Evolutionary conservation across 2,329 filamentous ascomycete species (phyloP).

Genomic region (Monilinia fructicola): DNA sequence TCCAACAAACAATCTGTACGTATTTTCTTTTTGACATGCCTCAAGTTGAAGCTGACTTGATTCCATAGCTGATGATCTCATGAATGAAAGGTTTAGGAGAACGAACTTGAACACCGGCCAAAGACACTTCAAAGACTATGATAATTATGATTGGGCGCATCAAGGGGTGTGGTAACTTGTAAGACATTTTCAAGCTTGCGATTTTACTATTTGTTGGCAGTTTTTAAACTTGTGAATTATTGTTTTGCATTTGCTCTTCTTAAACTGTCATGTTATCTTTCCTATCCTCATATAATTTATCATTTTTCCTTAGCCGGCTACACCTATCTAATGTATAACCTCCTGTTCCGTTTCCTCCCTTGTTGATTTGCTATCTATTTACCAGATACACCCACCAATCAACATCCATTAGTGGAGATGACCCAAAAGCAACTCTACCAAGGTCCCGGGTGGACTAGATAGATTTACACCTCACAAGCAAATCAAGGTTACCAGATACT

Average conservation of each 20-base stretch:
- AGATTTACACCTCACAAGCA: no score
- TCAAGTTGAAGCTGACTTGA: no score
- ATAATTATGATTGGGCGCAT: background rate
- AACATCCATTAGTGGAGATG: no score
- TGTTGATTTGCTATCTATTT: background rate
- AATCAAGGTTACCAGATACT: no score
- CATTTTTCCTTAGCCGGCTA: background rate
- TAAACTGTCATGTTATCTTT: background rate
- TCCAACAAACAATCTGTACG: background rate
- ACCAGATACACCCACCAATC: background rate
- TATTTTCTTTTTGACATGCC: background rate
- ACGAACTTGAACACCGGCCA: background rate
- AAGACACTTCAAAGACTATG: background rate
- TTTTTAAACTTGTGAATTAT: rapidly evolving
- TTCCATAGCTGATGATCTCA: no score
- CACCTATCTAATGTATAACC: no score
- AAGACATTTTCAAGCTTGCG: background rate
- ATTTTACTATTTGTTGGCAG: background rate
- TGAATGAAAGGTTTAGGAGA: no score
- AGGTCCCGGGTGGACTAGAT: no score
- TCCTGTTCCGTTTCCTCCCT: background rate
- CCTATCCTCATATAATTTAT: background rate
- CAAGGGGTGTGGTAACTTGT: background rate
- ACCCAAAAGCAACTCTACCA: no score
- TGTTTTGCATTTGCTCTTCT: background rate